A percentile compares a stretch with the other conserved stretches of the same genome.
phyloP scores from a whole-genome alignment of 2,329 filamentous ascomycete genomes.

The Parastagonospora nodorum region DNA sequence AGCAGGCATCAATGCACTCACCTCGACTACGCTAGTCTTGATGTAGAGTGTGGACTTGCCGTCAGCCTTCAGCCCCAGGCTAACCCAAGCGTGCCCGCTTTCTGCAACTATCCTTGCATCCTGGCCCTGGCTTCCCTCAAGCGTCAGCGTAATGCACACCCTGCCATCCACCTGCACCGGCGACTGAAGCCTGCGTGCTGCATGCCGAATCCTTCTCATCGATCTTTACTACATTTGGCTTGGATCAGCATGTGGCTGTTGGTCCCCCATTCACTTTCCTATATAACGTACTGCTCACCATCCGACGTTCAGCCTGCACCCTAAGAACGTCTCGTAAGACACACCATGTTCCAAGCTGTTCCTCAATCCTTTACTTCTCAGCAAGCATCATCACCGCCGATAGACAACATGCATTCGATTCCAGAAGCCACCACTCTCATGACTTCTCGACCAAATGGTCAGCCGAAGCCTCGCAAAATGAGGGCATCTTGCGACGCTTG shows the following conservation, averaged over 20 bases:
- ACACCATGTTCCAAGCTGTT: slow-evolving; percentile 38
- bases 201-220: slow-evolving; percentile 23
- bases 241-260: slow-evolving; percentile 22
- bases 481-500: slow-evolving; percentile 46
- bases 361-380: slow-evolving; percentile 31
- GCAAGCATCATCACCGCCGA: slow-evolving; percentile 28
- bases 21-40: slow-evolving; percentile 28
- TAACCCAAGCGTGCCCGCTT: slow-evolving; percentile 29
- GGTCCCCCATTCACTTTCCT: slow-evolving; percentile 22
- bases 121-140: slow-evolving; percentile 32
- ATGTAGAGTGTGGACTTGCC: slow-evolving; percentile 25
- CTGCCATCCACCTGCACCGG: slow-evolving; percentile 28
- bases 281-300: slow-evolving; percentile 38
- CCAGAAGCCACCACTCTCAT: slow-evolving; percentile 21
- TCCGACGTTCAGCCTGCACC: slow-evolving; percentile 16
- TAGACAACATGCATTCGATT: slow-evolving; percentile 28
- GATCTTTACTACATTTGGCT: slow-evolving; percentile 24
- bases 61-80: slow-evolving; percentile 45
- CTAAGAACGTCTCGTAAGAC: slow-evolving; percentile 12
- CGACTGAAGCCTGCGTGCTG: slow-evolving; percentile 29
- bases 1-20: slow-evolving; percentile 23
- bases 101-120: slow-evolving; percentile 36
- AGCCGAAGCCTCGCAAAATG: slow-evolving; percentile 43
- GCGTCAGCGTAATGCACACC: slow-evolving; percentile 39
- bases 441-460: slow-evolving; percentile 26